Conservation (phyloP, 306 rosid genomes). For the Begonia peltatifolia region DNA sequence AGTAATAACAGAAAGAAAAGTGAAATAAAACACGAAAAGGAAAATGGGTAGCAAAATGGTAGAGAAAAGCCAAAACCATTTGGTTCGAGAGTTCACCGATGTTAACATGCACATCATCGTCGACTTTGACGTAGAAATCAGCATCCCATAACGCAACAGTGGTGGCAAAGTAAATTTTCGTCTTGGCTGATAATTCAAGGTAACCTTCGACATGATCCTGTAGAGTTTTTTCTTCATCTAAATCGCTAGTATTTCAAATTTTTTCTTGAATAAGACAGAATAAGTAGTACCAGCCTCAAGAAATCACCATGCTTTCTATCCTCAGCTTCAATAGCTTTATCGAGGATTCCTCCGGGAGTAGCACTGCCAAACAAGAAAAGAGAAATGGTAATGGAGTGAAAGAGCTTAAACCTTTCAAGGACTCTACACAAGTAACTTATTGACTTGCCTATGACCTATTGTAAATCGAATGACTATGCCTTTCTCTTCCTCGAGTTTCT, state of each 20-base stretch:
- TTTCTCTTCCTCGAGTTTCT: slow-evolving; percentile 46
- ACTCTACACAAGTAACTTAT: background rate
- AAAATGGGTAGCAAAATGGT: too few relatives aligned
- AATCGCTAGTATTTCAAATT: background rate
- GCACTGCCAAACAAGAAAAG: slow-evolving; percentile 24
- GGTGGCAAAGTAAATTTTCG: slow-evolving; percentile 35
- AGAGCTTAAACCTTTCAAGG: background rate
- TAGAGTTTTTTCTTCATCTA: too few relatives aligned
- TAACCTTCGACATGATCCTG: slow-evolving; percentile 55
- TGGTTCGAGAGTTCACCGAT: slow-evolving; percentile 22
- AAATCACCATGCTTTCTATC: slow-evolving; percentile 37
- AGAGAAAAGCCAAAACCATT: background rate
- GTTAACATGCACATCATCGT: slow-evolving; percentile 50
- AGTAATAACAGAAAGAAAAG: background rate
- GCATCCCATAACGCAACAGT: slow-evolving; percentile 46
- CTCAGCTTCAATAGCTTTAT: slow-evolving; percentile 49
- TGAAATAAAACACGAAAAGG: background rate
- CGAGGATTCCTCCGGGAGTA: slow-evolving; percentile 50
- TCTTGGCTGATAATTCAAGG: slow-evolving; percentile 50
- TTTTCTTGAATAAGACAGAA: background rate
- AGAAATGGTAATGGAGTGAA: background rate
- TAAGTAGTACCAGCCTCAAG: slow-evolving; percentile 34
- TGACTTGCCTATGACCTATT: slow-evolving; percentile 43
- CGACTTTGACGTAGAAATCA: slow-evolving; percentile 45
- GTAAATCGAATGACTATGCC: slow-evolving; percentile 43